A percentile compares a stretch with the other conserved stretches of the same genome.
Conservation (phyloP, 371 early-diverging fungal genomes). For the Haplosporangium sp. region DNA sequence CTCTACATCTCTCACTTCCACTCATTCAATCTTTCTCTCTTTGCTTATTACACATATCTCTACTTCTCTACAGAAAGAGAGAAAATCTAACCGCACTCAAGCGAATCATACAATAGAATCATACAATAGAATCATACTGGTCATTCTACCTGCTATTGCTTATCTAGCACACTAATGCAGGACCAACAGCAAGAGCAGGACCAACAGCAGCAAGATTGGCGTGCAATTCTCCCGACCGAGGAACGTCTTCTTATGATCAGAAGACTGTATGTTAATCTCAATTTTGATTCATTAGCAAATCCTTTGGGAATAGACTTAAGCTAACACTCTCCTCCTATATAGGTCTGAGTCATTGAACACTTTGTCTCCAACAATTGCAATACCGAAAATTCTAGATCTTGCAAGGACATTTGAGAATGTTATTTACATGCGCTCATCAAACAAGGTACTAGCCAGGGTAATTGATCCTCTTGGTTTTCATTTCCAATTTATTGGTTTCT, state of each 20-base stretch:
- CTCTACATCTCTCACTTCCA: too few species aligned
- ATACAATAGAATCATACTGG: too few species aligned
- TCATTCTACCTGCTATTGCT: too few species aligned
- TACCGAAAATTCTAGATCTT: conserved; percentile 40
- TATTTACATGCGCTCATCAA: conserved; percentile 27
- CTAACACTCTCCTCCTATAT: not conserved
- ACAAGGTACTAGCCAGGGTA: conserved; percentile 18
- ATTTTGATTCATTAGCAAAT: too few species aligned
- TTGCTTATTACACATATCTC: too few species aligned
- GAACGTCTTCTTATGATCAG: conserved; percentile 36
- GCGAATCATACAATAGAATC: too few species aligned
- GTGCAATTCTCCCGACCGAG: conserved; percentile 17
- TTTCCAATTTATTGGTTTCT: not conserved
- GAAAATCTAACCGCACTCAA: too few species aligned
- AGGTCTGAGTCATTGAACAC: conserved; percentile 38
- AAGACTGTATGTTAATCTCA: conserved; percentile 22
- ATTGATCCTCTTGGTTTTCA: too few species aligned
- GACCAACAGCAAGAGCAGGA: not conserved
- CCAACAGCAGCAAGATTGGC: conserved; percentile 29
- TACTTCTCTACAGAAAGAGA: too few species aligned
- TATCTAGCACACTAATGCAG: too few species aligned
- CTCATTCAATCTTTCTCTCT: too few species aligned
- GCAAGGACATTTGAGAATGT: conserved; percentile 52
- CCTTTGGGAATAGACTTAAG: too few species aligned
- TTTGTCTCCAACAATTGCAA: conserved; percentile 40